These are phyloP conservation scores for Dothideomycetes sp. DNA, from an alignment of 2,329 filamentous ascomycete species.

Conservation along the genomic window DNA sequence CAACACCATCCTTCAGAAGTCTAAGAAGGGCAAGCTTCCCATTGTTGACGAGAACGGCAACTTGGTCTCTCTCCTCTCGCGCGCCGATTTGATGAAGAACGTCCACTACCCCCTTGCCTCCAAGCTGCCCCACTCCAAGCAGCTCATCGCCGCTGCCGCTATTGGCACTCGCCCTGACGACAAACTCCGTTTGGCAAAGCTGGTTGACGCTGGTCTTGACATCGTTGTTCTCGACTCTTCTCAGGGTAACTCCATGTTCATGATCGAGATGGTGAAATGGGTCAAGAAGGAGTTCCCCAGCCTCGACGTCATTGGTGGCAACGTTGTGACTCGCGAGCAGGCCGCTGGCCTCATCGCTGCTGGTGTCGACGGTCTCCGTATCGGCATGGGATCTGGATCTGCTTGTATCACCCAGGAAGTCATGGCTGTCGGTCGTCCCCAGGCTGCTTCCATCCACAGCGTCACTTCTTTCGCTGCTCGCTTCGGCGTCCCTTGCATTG, in stretches of 20 bases:
- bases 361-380: slow-evolving; percentile 90
- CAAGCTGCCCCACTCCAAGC: slow-evolving; percentile 93
- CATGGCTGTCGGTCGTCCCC: slow-evolving; percentile 95
- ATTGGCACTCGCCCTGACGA: slow-evolving; percentile 94
- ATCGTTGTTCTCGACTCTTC: slow-evolving; percentile 92
- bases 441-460: slow-evolving; percentile 84
- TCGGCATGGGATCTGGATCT: slow-evolving; percentile 96
- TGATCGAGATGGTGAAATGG: slow-evolving; percentile 97
- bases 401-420: slow-evolving; percentile 99
- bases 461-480: slow-evolving; percentile 81
- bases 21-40: slow-evolving; percentile 73
- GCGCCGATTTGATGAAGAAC: slow-evolving; percentile 98
- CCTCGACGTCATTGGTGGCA: slow-evolving; percentile 93
- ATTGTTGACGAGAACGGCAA: slow-evolving; percentile 38
- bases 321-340: slow-evolving; percentile 96
- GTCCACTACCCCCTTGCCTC: slow-evolving; percentile 92
- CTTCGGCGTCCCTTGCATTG: slow-evolving; percentile 96
- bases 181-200: slow-evolving; percentile 71
- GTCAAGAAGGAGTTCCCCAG: slow-evolving; percentile 77
- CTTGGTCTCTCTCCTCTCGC: slow-evolving; percentile 72
- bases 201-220: slow-evolving; percentile 90
- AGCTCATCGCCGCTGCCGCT: slow-evolving; percentile 88
- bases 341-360: slow-evolving; percentile 85
- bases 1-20: slow-evolving; percentile 84
- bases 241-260: slow-evolving; percentile 97